Percentiles rank a stretch among this genome's conserved stretches.
phyloP scores from a whole-genome alignment of 2,329 filamentous ascomycete species.

The Aspergillus japonicus region DNA sequence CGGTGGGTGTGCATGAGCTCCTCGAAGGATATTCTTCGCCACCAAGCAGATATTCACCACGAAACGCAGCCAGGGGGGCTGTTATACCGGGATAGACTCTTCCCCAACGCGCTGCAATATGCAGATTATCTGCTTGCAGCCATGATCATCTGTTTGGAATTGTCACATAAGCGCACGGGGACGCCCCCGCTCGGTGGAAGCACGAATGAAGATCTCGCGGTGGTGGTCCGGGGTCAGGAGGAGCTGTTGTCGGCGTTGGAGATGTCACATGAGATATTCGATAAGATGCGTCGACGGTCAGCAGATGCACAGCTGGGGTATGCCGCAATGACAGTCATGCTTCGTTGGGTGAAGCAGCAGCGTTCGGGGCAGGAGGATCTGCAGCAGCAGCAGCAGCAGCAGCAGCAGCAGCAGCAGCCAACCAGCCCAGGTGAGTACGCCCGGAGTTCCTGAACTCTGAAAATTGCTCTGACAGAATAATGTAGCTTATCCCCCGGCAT shows the following conservation, averaged over 20 bases:
- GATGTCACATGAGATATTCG: constrained; percentile 29
- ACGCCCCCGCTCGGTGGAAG: background rate
- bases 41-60: constrained; percentile 51
- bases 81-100: constrained; percentile 56
- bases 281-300: constrained; percentile 23
- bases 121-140: constrained; percentile 63
- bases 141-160: constrained; percentile 57
- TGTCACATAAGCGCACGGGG: constrained; percentile 23
- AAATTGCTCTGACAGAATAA: no score
- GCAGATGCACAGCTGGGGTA: constrained; percentile 30
- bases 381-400: no score
- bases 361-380: background rate
- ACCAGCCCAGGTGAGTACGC: background rate
- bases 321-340: constrained; percentile 29
- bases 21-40: constrained; percentile 49
- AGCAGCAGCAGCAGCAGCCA: background rate
- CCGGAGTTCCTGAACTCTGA: no score
- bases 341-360: constrained; percentile 22
- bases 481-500: constrained; percentile 15
- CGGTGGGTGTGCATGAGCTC: constrained; percentile 48
- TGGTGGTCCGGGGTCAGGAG: constrained; percentile 18
- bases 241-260: constrained; percentile 28
- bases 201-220: constrained; percentile 12
- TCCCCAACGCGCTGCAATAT: constrained; percentile 56
- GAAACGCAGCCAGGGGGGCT: constrained; percentile 56